Percentiles rank a stretch among this genome's conserved stretches.
Evolutionary conservation across 2,329 filamentous ascomycete genomes (phyloP).

Genomic region (Pseudofabraea citricarpa): DNA sequence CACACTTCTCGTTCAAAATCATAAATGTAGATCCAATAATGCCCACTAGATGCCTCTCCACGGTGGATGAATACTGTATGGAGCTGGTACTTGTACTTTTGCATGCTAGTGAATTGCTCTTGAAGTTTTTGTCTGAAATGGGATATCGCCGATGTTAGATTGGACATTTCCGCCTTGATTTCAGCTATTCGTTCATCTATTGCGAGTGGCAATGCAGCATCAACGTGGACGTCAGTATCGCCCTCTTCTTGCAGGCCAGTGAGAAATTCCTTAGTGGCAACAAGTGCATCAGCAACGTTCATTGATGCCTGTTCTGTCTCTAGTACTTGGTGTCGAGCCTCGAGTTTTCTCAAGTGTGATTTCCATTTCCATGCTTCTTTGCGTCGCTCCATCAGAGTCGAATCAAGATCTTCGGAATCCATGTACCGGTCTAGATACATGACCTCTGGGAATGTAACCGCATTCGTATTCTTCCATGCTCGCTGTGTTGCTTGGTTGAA

Average conservation of each 20-base stretch:
- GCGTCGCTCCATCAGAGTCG: slow-evolving; percentile 58
- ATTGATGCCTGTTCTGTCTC: slow-evolving; percentile 15
- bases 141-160: slow-evolving; percentile 31
- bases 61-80: slow-evolving; percentile 93
- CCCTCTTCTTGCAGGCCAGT: slow-evolving; percentile 33
- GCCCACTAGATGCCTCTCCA: slow-evolving; percentile 66
- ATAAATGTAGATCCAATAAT: slow-evolving; percentile 93
- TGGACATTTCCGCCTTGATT: slow-evolving; percentile 42
- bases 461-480: slow-evolving; percentile 69
- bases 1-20: slow-evolving; percentile 79
- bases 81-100: slow-evolving; percentile 69
- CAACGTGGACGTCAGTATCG: slow-evolving; percentile 36
- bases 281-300: slow-evolving; percentile 23
- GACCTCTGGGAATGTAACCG: slow-evolving; percentile 72
- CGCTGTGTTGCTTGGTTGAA: slow-evolving; percentile 57
- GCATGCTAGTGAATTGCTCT: slow-evolving; percentile 57
- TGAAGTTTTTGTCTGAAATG: slow-evolving; percentile 31
- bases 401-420: slow-evolving; percentile 53
- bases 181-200: slow-evolving; percentile 41
- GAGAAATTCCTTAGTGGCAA: slow-evolving; percentile 34
- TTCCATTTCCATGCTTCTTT: slow-evolving; percentile 73
- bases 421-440: slow-evolving; percentile 89
- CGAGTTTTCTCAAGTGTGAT: slow-evolving; percentile 52
- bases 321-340: slow-evolving; percentile 30
- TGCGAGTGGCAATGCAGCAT: slow-evolving; percentile 32